Conservation (phyloP, 805 yeast genomes). For the Barnettozyma vustinii region DNA sequence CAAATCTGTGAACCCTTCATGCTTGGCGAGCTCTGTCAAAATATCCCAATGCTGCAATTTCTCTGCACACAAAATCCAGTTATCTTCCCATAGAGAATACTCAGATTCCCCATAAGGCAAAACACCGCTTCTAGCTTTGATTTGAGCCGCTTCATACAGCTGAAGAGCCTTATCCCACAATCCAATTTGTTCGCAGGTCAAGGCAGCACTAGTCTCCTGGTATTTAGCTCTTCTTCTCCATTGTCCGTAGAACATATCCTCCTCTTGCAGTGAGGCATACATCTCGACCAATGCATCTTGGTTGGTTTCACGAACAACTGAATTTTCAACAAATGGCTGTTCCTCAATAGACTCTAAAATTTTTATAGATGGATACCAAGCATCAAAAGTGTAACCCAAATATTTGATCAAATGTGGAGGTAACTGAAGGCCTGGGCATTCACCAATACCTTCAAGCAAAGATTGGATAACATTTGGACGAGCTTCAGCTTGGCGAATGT, state of each 20-base stretch:
- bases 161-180: slow-evolving; percentile 93
- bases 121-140: slow-evolving; percentile 92
- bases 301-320: slow-evolving; percentile 74
- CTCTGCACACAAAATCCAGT: slow-evolving; percentile 96
- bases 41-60: slow-evolving; percentile 98
- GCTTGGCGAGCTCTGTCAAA: slow-evolving; percentile 91
- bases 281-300: slow-evolving; percentile 88
- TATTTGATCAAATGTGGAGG: slow-evolving; percentile 95
- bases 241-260: slow-evolving; percentile 94
- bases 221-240: slow-evolving; percentile 98
- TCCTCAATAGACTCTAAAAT: slow-evolving; percentile 69
- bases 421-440: slow-evolving; percentile 64
- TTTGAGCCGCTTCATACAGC: slow-evolving; percentile 92
- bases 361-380: slow-evolving; percentile 87
- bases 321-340: slow-evolving; percentile 58
- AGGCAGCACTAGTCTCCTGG: slow-evolving; percentile 85
- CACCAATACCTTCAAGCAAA: slow-evolving; percentile 75
- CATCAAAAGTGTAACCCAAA: slow-evolving; percentile 77
- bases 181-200: slow-evolving; percentile 93
- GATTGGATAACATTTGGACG: slow-evolving; percentile 86
- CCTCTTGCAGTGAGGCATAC: slow-evolving; percentile 85
- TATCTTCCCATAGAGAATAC: slow-evolving; percentile 96
- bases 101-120: slow-evolving; percentile 94
- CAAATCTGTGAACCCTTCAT: slow-evolving; percentile 94
- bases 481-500: slow-evolving; percentile 80